These are phyloP conservation scores for Amanita thiersii DNA, from an alignment of 768 basidiomycete genomes.

Conservation along the genomic window DNA sequence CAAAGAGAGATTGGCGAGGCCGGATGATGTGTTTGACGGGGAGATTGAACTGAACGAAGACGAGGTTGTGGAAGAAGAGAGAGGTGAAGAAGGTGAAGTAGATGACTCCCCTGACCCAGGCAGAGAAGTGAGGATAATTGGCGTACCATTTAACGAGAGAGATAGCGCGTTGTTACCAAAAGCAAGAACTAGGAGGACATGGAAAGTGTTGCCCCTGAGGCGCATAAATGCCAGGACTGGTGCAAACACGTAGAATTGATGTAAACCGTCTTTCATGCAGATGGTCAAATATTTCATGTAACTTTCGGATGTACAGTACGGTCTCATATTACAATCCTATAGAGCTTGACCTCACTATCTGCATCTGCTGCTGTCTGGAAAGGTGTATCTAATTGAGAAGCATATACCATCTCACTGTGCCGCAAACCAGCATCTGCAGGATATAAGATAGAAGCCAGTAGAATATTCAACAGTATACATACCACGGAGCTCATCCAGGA, in stretches of 20 bases:
- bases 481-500: slow-evolving; percentile 31
- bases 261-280: too few relatives aligned
- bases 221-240: slow-evolving; percentile 25
- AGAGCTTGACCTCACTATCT: too few relatives aligned
- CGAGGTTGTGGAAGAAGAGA: slow-evolving; percentile 72
- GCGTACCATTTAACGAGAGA: slow-evolving; percentile 26
- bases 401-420: too few relatives aligned
- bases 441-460: too few relatives aligned
- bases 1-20: slow-evolving; percentile 28
- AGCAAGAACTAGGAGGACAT: slow-evolving; percentile 27
- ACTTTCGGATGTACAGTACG: too few relatives aligned
- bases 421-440: too few relatives aligned
- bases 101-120: slow-evolving; percentile 60
- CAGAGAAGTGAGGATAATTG: slow-evolving; percentile 45
- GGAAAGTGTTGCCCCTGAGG: slow-evolving; percentile 30
- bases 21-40: slow-evolving; percentile 59
- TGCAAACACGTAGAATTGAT: slow-evolving; percentile 1
- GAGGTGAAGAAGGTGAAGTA: slow-evolving; percentile 69
- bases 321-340: too few relatives aligned
- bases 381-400: too few relatives aligned
- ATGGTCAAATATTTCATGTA: too few relatives aligned
- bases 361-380: too few relatives aligned
- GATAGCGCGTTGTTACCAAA: slow-evolving; percentile 20
- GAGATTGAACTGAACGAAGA: slow-evolving; percentile 71
- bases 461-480: slow-evolving; percentile 6